phyloP scores from a whole-genome alignment of 306 rosid genomes.

The Vigna trinervia region DNA sequence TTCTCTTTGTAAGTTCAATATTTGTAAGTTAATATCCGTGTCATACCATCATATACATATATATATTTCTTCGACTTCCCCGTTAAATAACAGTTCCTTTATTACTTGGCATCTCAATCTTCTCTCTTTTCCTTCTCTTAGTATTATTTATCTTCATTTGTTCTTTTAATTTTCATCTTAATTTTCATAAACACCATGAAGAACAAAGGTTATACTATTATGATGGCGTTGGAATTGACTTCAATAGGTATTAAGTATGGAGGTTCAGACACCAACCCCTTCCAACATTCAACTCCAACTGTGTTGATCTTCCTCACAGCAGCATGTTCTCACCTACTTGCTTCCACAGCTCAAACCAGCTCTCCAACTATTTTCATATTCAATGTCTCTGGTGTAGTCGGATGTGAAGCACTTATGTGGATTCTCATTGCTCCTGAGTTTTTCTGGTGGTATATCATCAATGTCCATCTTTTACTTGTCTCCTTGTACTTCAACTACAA shows the following conservation, averaged over 20 bases:
- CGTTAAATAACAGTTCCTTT: too few relatives aligned
- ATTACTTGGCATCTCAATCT: too few relatives aligned
- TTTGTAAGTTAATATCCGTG: too few relatives aligned
- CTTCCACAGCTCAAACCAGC: neutral
- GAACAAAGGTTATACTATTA: neutral
- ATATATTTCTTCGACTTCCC: too few relatives aligned
- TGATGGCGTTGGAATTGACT: neutral
- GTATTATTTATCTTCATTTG: too few relatives aligned
- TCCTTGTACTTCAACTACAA: neutral
- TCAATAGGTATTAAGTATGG: neutral
- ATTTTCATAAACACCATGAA: neutral
- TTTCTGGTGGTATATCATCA: neutral
- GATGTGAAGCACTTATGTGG: slow-evolving; percentile 23
- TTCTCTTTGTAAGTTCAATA: too few relatives aligned
- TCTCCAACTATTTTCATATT: neutral
- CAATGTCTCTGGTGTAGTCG: neutral
- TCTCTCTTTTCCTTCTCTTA: too few relatives aligned
- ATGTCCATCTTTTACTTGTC: neutral
- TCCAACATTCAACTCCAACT: neutral
- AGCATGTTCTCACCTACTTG: neutral
- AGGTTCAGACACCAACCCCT: neutral
- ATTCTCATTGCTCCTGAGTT: neutral
- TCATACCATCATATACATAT: too few relatives aligned
- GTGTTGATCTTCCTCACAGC: neutral
- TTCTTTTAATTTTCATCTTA: too few relatives aligned